phyloP scores from a whole-genome alignment of 2,329 filamentous ascomycete genomes.

The Coniochaeta sp. region DNA sequence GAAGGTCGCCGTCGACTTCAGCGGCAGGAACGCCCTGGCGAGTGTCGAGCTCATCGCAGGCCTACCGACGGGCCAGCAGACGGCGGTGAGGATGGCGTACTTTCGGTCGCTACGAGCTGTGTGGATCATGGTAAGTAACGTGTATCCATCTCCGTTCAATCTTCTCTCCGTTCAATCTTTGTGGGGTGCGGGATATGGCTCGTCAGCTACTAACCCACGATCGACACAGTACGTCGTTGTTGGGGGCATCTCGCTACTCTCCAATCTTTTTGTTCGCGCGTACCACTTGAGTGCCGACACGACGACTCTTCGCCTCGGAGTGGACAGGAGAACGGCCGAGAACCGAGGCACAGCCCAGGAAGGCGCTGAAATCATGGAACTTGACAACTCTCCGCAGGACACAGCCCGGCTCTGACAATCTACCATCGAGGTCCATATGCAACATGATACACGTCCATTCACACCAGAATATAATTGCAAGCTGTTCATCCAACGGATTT shows the following conservation, averaged over 20 bases:
- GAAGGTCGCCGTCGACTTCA: slow-evolving; percentile 28
- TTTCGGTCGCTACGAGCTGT: slow-evolving; percentile 5
- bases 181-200: too few relatives aligned
- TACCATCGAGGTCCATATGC: not conserved
- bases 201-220: not conserved
- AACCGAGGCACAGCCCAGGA: not conserved
- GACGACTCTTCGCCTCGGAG: slow-evolving; percentile 5
- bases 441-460: not conserved
- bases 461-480: not conserved
- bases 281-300: slow-evolving; percentile 6
- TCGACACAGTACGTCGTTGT: slow-evolving; percentile 5
- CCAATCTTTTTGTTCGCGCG: slow-evolving; percentile 4
- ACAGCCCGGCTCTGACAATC: not conserved
- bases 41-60: slow-evolving; percentile 41
- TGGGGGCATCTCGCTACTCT: slow-evolving; percentile 2
- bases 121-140: slow-evolving; percentile 8
- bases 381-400: not conserved
- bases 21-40: slow-evolving; percentile 41
- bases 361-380: not conserved
- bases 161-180: too few relatives aligned
- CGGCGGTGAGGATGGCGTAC: slow-evolving; percentile 14
- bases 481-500: not conserved
- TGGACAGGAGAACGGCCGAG: slow-evolving; percentile 3
- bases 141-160: not conserved
- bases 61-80: slow-evolving; percentile 31